These are phyloP conservation scores for Fusarium kyushuense DNA, from an alignment of 2,329 filamentous ascomycete genomes.

Conservation along the genomic window DNA sequence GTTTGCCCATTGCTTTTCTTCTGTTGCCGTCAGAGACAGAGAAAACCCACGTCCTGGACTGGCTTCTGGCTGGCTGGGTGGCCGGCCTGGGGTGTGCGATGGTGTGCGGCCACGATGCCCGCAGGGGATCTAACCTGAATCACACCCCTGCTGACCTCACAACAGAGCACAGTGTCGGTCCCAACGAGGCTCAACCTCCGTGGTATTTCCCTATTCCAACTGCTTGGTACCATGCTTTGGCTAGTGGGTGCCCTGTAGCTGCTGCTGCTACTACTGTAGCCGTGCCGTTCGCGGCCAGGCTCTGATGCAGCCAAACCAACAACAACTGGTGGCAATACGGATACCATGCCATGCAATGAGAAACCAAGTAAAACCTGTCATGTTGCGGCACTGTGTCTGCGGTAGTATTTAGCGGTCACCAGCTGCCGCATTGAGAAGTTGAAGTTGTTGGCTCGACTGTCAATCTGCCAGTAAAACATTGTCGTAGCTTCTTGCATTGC, in stretches of 20 bases:
- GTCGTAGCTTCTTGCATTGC: constrained; percentile 9
- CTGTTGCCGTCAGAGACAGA: constrained; percentile 21
- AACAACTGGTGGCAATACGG: constrained; percentile 29
- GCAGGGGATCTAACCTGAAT: constrained; percentile 40
- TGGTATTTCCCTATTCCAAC: constrained; percentile 42
- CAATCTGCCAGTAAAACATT: constrained; percentile 18
- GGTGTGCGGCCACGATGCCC: constrained; percentile 28
- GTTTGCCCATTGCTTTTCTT: constrained; percentile 7
- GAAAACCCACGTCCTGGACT: constrained; percentile 1
- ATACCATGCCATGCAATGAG: constrained; percentile 16
- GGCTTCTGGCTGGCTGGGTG: neutral
- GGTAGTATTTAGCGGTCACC: constrained; percentile 22
- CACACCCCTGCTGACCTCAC: constrained; percentile 30
- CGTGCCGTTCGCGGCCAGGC: constrained; percentile 1
- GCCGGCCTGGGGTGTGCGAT: constrained; percentile 18
- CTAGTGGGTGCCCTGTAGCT: constrained; percentile 4
- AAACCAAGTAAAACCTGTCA: constrained; percentile 8
- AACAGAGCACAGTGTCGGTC: constrained; percentile 30
- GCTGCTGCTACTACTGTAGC: neutral
- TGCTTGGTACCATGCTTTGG: constrained; percentile 31
- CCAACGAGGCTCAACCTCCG: constrained; percentile 36
- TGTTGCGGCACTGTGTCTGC: constrained; percentile 23
- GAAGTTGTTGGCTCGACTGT: constrained; percentile 14
- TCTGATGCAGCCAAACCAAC: constrained; percentile 21
- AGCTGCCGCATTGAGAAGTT: constrained; percentile 29